Percentiles rank a stretch among this genome's conserved stretches.
Evolutionary conservation across 306 rosid genomes (phyloP).

Genomic region (Citrullus amarus): DNA sequence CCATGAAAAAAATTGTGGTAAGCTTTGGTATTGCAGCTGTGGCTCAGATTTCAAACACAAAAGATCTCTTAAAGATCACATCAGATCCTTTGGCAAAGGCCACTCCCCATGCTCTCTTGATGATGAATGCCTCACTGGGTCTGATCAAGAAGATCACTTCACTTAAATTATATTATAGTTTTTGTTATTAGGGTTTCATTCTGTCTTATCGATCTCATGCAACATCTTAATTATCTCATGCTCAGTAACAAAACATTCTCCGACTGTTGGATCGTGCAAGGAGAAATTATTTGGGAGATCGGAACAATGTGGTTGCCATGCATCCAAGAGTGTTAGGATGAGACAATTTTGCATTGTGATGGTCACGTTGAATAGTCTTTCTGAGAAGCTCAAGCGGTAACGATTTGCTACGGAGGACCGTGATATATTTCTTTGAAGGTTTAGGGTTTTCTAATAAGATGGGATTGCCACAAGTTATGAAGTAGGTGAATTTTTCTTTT

Average conservation of each 20-base stretch:
- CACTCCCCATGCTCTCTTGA: conserved; percentile 45
- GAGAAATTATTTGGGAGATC: background rate
- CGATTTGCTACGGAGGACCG: conserved; percentile 63
- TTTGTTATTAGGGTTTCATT: background rate
- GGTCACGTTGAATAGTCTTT: background rate
- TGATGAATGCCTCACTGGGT: conserved; percentile 46
- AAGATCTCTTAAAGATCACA: conserved; percentile 81
- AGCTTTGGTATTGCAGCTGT: conserved; percentile 86
- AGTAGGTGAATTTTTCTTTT: conserved; percentile 71
- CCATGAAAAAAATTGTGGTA: conserved; percentile 93
- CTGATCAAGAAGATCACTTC: conserved; percentile 39
- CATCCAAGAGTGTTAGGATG: background rate
- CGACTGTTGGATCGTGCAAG: background rate
- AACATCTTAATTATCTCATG: conserved; percentile 38
- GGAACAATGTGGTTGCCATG: background rate
- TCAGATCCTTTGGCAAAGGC: conserved; percentile 72
- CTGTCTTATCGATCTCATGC: background rate
- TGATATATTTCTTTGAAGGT: background rate
- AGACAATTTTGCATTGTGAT: background rate
- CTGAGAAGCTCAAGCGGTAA: conserved; percentile 27
- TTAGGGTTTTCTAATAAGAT: conserved; percentile 25
- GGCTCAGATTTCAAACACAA: conserved; percentile 97
- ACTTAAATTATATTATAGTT: too few species aligned
- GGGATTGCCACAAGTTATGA: conserved; percentile 56
- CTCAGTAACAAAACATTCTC: conserved; percentile 78